Conservation (phyloP, 2,329 filamentous ascomycete species). For the Pseudogymnoascus sp. region DNA sequence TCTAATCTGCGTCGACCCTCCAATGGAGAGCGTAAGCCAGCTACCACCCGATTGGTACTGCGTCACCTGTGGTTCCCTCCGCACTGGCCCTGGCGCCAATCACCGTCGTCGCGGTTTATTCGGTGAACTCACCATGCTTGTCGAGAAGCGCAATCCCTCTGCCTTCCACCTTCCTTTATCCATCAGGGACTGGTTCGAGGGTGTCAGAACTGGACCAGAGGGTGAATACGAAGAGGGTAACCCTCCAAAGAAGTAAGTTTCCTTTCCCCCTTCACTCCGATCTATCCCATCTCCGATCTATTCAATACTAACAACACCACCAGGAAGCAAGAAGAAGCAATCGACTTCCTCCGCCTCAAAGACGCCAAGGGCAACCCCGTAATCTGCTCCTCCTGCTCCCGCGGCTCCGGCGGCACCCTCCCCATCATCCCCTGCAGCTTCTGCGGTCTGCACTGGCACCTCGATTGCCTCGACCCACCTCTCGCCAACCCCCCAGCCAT, state of each 20-base stretch:
- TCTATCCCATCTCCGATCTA: not conserved
- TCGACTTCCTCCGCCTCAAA: constrained; percentile 59
- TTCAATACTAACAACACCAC: not conserved
- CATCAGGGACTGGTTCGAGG: constrained; percentile 69
- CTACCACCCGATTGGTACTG: constrained; percentile 79
- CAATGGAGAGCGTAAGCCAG: constrained; percentile 44
- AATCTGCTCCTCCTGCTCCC: constrained; percentile 68
- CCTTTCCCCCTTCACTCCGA: constrained; percentile 11
- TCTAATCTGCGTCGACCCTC: constrained; percentile 78
- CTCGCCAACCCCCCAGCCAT: constrained; percentile 64
- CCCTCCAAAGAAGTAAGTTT: constrained; percentile 48
- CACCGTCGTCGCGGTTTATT: constrained; percentile 48
- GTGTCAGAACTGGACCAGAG: constrained; percentile 65
- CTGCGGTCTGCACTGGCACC: constrained; percentile 78
- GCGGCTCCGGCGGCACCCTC: constrained; percentile 43
- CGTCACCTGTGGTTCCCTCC: constrained; percentile 48
- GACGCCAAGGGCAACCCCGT: constrained; percentile 67
- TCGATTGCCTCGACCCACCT: constrained; percentile 85
- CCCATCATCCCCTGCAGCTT: constrained; percentile 80
- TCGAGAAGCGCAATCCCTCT: constrained; percentile 61
- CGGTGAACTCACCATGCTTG: constrained; percentile 50
- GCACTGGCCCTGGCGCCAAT: constrained; percentile 21
- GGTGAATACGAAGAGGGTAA: constrained; percentile 70
- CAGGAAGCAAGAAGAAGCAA: constrained; percentile 49
- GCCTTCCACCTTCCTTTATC: constrained; percentile 64